Evolutionary conservation across 495 filamentous ascomycete species (phyloP), one percentile per base, ranked within the genome.

Genomic region (Neurospora sp.): DNA sequence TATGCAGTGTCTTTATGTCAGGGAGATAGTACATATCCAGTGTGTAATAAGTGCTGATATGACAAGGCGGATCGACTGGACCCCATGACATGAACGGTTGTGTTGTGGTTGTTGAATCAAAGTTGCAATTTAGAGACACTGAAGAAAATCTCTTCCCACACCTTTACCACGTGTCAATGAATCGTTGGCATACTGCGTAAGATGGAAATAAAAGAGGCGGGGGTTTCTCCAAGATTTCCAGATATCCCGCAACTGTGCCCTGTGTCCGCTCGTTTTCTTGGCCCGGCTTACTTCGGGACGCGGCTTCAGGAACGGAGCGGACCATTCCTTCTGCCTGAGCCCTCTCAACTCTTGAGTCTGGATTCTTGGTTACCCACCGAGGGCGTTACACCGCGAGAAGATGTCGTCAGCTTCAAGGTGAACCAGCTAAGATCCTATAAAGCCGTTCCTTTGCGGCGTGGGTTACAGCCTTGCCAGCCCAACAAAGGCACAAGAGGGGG

Each of bases 111-210:
- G 16, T 22, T 31, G 61, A 65, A 53, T 39, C 18, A 27, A 72
- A 53, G 22, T 68, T 71, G 41, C 71, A 39, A 53, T 68, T n/a
- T 39, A 39, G 70, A 71, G n/a, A 71, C 35, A 31, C 16, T 42
- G 70, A 18, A 71, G 16, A 27, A 37, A 27, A 16, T 48, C 20
- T 38, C 39, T 73, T 75, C 61, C 74, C 71, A 35, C 68, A 61
- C 69, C 76, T 41, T 40, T 35, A 78, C 78, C 78, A 80, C 78
- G 78, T 80, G 78, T 80, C 78, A 78, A 61, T 42, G 75, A 69
- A 70, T 74, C 70, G 78, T 79, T 80, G 78, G 77, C 18, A 80
- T 71, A 40, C 38, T 53, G 38, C 39, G 42, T 5, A 35, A 31
- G 53, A 18, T 31, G 12, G 53, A 18, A 65, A 70, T 69, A 39